These are phyloP conservation scores for Xerocomellus chrysenteron DNA, from an alignment of 768 basidiomycete genomes.

Conservation along the genomic window DNA sequence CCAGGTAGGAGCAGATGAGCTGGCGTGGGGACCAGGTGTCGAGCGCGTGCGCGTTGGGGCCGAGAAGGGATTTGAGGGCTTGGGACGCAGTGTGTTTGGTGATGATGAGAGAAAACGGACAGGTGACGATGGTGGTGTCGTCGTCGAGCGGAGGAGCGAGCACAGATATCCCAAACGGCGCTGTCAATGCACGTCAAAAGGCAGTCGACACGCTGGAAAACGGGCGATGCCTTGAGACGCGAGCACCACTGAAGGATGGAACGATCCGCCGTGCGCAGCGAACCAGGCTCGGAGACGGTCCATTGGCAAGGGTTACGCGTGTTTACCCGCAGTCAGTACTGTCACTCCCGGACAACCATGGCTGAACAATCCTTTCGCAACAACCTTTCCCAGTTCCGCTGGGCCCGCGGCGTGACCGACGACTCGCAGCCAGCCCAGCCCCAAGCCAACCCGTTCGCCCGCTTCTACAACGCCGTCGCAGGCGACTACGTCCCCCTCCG, in stretches of 20 bases:
- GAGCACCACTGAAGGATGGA: slow-evolving; percentile 49
- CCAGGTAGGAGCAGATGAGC: slow-evolving; percentile 65
- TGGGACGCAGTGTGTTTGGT: slow-evolving; percentile 49
- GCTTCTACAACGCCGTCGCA: slow-evolving; percentile 84
- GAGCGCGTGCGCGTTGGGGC: slow-evolving; percentile 19
- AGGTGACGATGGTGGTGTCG: slow-evolving; percentile 60
- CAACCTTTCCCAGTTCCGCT: slow-evolving; percentile 83
- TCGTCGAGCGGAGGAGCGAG: slow-evolving; percentile 48
- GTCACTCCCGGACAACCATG: background rate
- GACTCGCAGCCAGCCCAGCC: slow-evolving; percentile 52
- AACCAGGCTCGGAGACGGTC: slow-evolving; percentile 53
- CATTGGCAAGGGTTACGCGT: background rate
- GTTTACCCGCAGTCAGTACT: too few relatives aligned
- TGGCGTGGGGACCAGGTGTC: slow-evolving; percentile 61
- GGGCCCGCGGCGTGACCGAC: slow-evolving; percentile 72
- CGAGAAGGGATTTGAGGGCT: slow-evolving; percentile 45
- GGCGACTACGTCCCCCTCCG: slow-evolving; percentile 88
- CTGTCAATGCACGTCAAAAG: slow-evolving; percentile 26
- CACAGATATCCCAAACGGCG: slow-evolving; percentile 47
- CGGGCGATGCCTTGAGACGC: slow-evolving; percentile 40
- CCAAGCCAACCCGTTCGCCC: slow-evolving; percentile 67
- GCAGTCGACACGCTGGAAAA: background rate
- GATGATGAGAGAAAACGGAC: slow-evolving; percentile 65
- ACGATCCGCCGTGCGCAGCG: slow-evolving; percentile 43
- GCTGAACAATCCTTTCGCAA: slow-evolving; percentile 67